Conservation (phyloP, 305 asterid genomes). For the Coffea humblotiana region DNA sequence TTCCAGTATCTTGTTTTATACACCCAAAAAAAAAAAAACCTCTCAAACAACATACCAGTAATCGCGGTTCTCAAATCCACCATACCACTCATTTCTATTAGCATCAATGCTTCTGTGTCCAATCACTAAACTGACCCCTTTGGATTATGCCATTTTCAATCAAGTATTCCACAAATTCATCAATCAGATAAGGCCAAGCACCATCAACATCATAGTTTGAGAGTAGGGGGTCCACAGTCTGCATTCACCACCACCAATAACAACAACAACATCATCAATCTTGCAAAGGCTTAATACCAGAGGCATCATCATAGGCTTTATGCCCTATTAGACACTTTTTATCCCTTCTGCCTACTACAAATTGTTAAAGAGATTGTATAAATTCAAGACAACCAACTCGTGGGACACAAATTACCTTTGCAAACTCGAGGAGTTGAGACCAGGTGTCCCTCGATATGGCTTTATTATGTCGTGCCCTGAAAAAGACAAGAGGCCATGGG, state of each 20-base stretch:
- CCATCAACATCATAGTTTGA: constrained; percentile 94
- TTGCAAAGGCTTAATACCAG: not conserved
- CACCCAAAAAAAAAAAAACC: too few species aligned
- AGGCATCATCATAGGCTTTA: not conserved
- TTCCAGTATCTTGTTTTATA: not conserved
- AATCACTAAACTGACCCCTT: constrained; percentile 66
- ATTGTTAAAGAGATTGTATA: not conserved
- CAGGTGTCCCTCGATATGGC: constrained; percentile 98
- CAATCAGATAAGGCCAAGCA: constrained; percentile 98
- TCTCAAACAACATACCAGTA: not conserved
- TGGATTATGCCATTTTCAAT: constrained; percentile 63
- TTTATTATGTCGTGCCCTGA: constrained; percentile 95
- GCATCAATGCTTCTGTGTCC: constrained; percentile 58
- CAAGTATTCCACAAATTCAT: constrained; percentile 92
- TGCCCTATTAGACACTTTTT: too few species aligned
- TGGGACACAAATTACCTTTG: constrained; percentile 52
- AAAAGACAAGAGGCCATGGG: constrained; percentile 10
- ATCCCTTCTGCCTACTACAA: not conserved
- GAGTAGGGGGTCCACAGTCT: constrained; percentile 78
- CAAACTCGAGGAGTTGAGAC: constrained; percentile 96
- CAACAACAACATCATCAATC: not conserved
- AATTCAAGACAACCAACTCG: not conserved
- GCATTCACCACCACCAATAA: constrained; percentile 28
- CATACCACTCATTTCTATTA: constrained; percentile 7
- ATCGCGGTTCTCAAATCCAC: constrained; percentile 3